Conservation (phyloP, 2,329 filamentous ascomycete genomes). For the Aspergillus sp. region DNA sequence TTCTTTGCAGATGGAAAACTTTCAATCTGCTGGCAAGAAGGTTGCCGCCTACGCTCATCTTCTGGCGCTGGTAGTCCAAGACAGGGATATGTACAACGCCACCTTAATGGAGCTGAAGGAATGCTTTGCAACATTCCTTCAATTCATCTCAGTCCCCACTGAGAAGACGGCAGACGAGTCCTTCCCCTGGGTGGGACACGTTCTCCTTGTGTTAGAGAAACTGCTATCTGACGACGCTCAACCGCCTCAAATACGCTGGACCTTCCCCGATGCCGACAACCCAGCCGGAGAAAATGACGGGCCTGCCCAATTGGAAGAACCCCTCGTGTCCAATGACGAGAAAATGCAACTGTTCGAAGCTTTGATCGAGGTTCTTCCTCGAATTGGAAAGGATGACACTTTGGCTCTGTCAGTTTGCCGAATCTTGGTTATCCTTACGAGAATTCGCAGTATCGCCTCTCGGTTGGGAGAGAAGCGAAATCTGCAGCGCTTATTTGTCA, state of each 20-base stretch:
- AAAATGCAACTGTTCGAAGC: constrained; percentile 74
- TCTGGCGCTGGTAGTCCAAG: constrained; percentile 83
- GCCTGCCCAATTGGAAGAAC: constrained; percentile 63
- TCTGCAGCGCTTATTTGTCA: constrained; percentile 86
- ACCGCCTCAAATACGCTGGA: constrained; percentile 76
- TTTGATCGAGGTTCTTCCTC: constrained; percentile 81
- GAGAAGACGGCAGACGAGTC: constrained; percentile 73
- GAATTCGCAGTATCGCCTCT: constrained; percentile 74
- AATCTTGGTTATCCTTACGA: constrained; percentile 84
- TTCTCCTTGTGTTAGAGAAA: constrained; percentile 87
- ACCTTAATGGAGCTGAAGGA: constrained; percentile 76
- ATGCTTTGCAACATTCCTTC: constrained; percentile 74
- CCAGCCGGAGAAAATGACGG: constrained; percentile 55
- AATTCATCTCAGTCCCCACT: constrained; percentile 72
- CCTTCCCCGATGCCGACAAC: constrained; percentile 53
- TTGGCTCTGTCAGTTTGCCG: constrained; percentile 82
- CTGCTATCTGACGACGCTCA: constrained; percentile 88
- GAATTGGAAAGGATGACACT: constrained; percentile 83
- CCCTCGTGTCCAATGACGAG: constrained; percentile 66
- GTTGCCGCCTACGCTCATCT: constrained; percentile 92
- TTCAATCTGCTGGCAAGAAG: constrained; percentile 64
- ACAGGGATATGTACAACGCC: constrained; percentile 77
- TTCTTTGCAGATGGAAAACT: constrained; percentile 63
- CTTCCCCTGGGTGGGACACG: constrained; percentile 90
- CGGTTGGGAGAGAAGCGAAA: constrained; percentile 85